A percentile compares a stretch with the other conserved stretches of the same genome.
These are phyloP conservation scores for Sordaria brevicollis DNA, from an alignment of 495 filamentous ascomycete genomes.

Conservation along the genomic window DNA sequence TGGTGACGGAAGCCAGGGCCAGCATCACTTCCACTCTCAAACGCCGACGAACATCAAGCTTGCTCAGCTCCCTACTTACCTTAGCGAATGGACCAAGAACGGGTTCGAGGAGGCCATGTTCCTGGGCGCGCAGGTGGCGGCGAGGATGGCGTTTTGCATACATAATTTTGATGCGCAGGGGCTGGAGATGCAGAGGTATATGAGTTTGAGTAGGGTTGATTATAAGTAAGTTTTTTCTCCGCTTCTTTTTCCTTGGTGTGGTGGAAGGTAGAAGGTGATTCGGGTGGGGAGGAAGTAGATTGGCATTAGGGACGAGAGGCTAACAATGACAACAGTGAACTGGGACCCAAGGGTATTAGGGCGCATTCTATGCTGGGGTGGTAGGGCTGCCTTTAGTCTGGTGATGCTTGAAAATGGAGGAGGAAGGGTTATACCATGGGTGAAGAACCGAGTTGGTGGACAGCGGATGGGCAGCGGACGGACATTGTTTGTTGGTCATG, in stretches of 20 bases:
- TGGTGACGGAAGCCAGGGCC: constrained; percentile 6
- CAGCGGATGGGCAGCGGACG: neutral
- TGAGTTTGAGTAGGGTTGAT: constrained; percentile 37
- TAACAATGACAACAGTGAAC: constrained; percentile 18
- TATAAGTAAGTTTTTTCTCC: constrained; percentile 34
- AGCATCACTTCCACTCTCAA: constrained; percentile 71
- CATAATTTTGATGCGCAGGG: constrained; percentile 35
- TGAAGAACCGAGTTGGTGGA: neutral
- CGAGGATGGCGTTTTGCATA: constrained; percentile 57
- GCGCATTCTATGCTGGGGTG: constrained; percentile 31
- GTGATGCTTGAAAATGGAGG: neutral
- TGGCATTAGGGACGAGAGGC: neutral
- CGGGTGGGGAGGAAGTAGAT: neutral
- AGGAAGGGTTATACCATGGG: neutral
- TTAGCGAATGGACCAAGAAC: constrained; percentile 86
- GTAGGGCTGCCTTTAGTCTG: no score
- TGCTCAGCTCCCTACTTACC: constrained; percentile 71
- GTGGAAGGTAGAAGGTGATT: neutral
- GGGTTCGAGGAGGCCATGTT: constrained; percentile 72
- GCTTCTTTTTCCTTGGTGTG: neutral
- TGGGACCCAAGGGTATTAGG: constrained; percentile 32
- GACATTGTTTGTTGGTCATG: no score
- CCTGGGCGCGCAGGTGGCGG: constrained; percentile 69
- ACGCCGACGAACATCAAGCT: constrained; percentile 80
- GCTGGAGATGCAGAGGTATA: constrained; percentile 27